Evolutionary conservation across 495 filamentous ascomycete genomes (phyloP).

Genomic region (Aspergillus cristatus): DNA sequence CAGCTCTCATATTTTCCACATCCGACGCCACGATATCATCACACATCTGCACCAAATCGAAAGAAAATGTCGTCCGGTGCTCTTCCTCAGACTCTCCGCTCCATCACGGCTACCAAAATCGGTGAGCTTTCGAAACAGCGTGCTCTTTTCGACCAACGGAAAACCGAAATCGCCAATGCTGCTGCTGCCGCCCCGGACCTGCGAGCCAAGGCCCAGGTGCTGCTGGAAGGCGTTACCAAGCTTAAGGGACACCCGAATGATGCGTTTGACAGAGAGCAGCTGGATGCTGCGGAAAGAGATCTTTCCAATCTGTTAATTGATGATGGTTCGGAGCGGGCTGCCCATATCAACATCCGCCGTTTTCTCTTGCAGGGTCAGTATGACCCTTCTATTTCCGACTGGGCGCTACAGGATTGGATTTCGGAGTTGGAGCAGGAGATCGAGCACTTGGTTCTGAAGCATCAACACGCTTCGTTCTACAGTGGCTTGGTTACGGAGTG

Average conservation of each 20-base stretch:
- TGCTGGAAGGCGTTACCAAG: conserved; percentile 32
- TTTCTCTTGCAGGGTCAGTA: conserved; percentile 50
- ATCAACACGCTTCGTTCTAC: conserved; percentile 54
- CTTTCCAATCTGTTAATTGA: conserved; percentile 1
- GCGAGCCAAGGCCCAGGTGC: conserved; percentile 18
- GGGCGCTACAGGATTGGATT: conserved; percentile 38
- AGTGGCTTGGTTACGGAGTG: conserved; percentile 56
- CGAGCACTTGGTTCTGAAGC: conserved; percentile 42
- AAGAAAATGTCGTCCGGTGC: conserved; percentile 10
- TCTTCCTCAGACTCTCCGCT: conserved; percentile 53
- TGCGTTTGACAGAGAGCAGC: conserved; percentile 28
- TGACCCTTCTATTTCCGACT: conserved; percentile 45
- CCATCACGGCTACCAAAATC: conserved; percentile 58
- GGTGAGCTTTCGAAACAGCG: conserved; percentile 52
- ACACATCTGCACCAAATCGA: not conserved
- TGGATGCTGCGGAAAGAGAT: conserved; percentile 17
- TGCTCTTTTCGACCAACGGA: conserved; percentile 37
- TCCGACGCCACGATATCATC: not conserved
- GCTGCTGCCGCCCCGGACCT: conserved; percentile 19
- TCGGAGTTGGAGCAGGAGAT: conserved; percentile 39
- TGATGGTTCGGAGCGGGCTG: conserved; percentile 13
- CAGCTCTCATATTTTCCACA: too few species aligned
- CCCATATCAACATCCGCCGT: conserved; percentile 31
- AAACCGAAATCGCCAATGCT: conserved; percentile 21
- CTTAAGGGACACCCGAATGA: conserved; percentile 29